Base-by-base conservation (phyloP, 2,329 filamentous ascomycete genomes). In the Fusarium tanahbumbuense region DNA sequence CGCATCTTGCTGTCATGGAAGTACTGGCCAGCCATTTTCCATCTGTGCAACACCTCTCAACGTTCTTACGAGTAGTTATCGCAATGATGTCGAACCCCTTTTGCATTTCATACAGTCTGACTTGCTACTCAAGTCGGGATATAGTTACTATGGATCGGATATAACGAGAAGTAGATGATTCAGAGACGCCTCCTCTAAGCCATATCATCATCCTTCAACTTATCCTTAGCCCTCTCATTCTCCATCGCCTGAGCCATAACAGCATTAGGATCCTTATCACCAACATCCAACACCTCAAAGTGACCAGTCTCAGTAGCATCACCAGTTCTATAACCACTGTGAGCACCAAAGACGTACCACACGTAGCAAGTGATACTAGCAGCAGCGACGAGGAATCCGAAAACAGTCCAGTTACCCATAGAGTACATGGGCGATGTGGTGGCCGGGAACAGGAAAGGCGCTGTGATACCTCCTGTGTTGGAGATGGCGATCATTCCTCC, bases 331-430 rank as follows among this genome's bases (percentile, higher is more conserved):
- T 78, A 78, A 20, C 77, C 77, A 20, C 76, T 73, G 67, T 78
- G 76, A 54, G 70, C 75, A 27, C 77, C 77, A 53, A 78, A 78
- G 3, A 76, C 70, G 32, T 76, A 76, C 77, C 77, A 78, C 23
- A 75, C 71, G 37, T 76, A 78, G 13, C 70, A 20, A 8, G 76
- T 76, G 45, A 77, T 73, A 5, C 60, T 11, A 8, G 67, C 73
- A 6, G 76, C 73, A 6, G 68, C 46, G 13, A 73, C 59, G 10
- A 78, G 76, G 64, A 78, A 78, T 11, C 67, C 75, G 30, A 78
- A 78, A 5, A 78, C 76, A 15, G 77, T 78, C 77, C 77, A 78
- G 71, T 78, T 78, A 27, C 77, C 76, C 77, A 76, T 78, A 2
- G 72, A 69, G 64, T 78, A 78, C 76, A 78, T 77, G 50, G 77